Conservation (phyloP, 257 asterid species). For the Fraxinus americana region DNA sequence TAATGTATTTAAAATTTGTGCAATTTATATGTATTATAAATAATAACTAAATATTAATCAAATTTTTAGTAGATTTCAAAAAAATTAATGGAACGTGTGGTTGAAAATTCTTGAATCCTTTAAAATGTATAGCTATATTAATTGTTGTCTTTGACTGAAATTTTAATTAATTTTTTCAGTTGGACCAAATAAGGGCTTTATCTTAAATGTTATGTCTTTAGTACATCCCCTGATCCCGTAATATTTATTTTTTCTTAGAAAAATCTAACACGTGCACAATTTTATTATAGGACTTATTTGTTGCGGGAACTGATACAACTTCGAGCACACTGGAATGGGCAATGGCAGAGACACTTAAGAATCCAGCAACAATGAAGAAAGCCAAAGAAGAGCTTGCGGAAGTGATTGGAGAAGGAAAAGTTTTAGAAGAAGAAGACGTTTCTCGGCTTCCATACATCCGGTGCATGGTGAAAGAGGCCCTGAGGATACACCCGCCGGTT, state of each 20-base stretch:
- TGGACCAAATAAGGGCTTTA: too few relatives aligned
- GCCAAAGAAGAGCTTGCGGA: constrained; percentile 59
- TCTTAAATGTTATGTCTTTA: too few relatives aligned
- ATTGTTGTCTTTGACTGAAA: too few relatives aligned
- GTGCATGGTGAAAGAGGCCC: constrained; percentile 60
- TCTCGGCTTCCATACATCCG: constrained; percentile 55
- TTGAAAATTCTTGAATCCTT: too few relatives aligned
- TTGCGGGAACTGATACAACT: constrained; percentile 67
- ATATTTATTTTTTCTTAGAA: not conserved
- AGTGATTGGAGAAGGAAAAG: constrained; percentile 53
- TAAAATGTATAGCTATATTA: too few relatives aligned
- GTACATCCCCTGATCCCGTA: too few relatives aligned
- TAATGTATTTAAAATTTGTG: too few relatives aligned
- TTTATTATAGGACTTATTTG: constrained; percentile 57
- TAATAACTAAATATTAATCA: too few relatives aligned
- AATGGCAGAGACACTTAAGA: constrained; percentile 68
- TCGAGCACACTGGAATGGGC: constrained; percentile 83
- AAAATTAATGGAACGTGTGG: too few relatives aligned
- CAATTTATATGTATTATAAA: too few relatives aligned
- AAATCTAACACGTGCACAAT: not conserved
- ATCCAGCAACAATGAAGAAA: constrained; percentile 50
- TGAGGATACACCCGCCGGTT: constrained; percentile 67
- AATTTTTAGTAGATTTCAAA: too few relatives aligned
- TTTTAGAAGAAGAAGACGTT: constrained; percentile 49
- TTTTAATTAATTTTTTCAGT: too few relatives aligned